These are phyloP conservation scores for Otatea glauca DNA, from an alignment of 176 grass and related monocot genomes.

Conservation along the genomic window DNA sequence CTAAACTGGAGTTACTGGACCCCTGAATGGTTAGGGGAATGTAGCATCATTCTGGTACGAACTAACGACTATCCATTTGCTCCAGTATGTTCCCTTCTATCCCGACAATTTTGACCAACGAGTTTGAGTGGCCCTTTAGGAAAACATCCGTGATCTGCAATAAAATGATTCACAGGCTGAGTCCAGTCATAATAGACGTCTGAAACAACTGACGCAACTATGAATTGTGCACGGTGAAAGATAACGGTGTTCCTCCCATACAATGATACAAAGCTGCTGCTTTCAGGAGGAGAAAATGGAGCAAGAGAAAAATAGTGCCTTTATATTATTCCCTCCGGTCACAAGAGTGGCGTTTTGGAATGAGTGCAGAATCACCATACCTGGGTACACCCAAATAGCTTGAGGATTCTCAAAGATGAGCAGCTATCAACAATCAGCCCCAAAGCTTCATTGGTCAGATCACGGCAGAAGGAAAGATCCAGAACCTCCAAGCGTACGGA, in stretches of 20 bases:
- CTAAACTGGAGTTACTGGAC: conserved; percentile 11
- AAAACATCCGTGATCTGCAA: conserved; percentile 83
- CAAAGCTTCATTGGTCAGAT: conserved; percentile 79
- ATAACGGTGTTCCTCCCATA: neutral
- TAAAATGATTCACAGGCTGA: conserved; percentile 5
- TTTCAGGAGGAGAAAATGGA: neutral
- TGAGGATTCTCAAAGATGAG: conserved; percentile 68
- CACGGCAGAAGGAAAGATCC: conserved; percentile 94
- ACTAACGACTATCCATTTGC: conserved; percentile 35
- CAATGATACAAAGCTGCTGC: conserved; percentile 11
- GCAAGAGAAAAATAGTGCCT: neutral
- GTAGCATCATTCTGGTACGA: conserved; percentile 9
- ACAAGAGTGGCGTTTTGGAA: too few relatives aligned
- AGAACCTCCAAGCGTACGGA: conserved; percentile 57
- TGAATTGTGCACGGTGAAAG: neutral
- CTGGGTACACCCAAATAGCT: conserved; percentile 97
- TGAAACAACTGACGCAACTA: neutral
- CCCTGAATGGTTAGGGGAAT: neutral
- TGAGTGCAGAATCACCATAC: conserved; percentile 32
- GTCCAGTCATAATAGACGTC: neutral
- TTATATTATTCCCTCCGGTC: neutral
- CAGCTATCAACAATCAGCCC: conserved; percentile 80
- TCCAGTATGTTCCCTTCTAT: conserved; percentile 62
- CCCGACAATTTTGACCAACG: conserved; percentile 63
- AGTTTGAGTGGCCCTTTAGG: conserved; percentile 78